Evolutionary conservation across 2,329 filamentous ascomycete species (phyloP), one percentile per base, ranked within the genome.

Genomic region (Xylariaceae sp.): DNA sequence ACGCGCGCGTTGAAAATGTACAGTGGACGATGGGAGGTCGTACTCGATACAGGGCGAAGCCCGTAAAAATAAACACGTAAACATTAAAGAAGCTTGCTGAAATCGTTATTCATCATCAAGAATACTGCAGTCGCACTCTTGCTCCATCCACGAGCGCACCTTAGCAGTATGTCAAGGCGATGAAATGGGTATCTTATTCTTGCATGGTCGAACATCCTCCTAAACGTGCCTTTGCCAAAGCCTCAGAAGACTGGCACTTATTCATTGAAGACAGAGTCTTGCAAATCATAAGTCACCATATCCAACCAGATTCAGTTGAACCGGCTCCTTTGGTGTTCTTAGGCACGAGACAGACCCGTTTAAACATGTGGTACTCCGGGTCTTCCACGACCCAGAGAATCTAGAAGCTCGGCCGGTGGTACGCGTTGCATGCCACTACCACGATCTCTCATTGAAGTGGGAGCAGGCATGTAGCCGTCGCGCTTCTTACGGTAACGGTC

Each of bases 401-500:
- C 79, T 6, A 86, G 74, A 44, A 86, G 77, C 71, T 87, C 82
- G 55, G 81, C 78, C 2, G 85, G 85, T 10, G 85, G 85, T 61
- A 88, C 80, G 62, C 83, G 76, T 65, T 79, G 77, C 64, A 87
- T 82, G 55, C 82, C 82, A 62, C 77, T 82, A 57, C 79, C 80
- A 47, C 82, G 78, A 68, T 87, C 84, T 64, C 81, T 83, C 78
- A 83, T 83, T 42, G 79, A 83, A 15, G 86, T 88, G 3, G 88
- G 87, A 42, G 90, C 89, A n/a, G 87, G 89, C 11, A 86, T 78
- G 66, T 95, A 95, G 53, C 91, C 90, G 71, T 93, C 88, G 53
- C 85, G 83, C 77, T 83, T 87, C 76, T 91, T 88, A 67, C 90
- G 84, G 62, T 88, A 79, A 62, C 89, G 85, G 75, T 94, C 90